A percentile compares a stretch with the other conserved stretches of the same genome.
Evolutionary conservation across 106 monocot genomes (phyloP).

Genomic region (Dioscorea zingiberensis): DNA sequence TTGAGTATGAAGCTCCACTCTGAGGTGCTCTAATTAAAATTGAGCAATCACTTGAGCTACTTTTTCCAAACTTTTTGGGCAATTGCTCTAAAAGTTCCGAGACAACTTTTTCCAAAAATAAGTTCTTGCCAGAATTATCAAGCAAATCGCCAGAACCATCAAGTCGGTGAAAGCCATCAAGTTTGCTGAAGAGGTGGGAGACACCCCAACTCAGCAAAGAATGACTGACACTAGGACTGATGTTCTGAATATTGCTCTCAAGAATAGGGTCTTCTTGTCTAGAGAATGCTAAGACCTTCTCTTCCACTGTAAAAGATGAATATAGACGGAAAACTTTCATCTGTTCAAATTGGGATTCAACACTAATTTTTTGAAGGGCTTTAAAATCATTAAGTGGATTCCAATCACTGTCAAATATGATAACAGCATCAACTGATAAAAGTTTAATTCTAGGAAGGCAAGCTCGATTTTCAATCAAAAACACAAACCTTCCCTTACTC

Average conservation of each 20-base stretch:
- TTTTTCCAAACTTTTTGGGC: slow-evolving; percentile 4
- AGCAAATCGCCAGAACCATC: neutral
- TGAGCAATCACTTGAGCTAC: slow-evolving; percentile 2
- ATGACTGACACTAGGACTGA: slow-evolving; percentile 48
- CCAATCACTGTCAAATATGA: slow-evolving; percentile 91
- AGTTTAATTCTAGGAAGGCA: slow-evolving; percentile 81
- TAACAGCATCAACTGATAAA: slow-evolving; percentile 75
- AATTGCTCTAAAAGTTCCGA: slow-evolving; percentile 34
- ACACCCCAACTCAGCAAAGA: slow-evolving; percentile 89
- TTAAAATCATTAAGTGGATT: slow-evolving; percentile 82
- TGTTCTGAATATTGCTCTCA: slow-evolving; percentile 48
- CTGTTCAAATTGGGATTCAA: slow-evolving; percentile 41
- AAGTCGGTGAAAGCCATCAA: slow-evolving; percentile 12
- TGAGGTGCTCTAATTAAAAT: slow-evolving; percentile 43
- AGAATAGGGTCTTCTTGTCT: slow-evolving; percentile 53
- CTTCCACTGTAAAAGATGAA: slow-evolving; percentile 76
- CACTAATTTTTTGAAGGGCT: slow-evolving; percentile 66
- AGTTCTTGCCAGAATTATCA: slow-evolving; percentile 21
- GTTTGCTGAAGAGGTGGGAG: slow-evolving; percentile 43
- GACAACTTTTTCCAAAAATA: slow-evolving; percentile 39
- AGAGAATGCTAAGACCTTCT: slow-evolving; percentile 64
- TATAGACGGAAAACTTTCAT: slow-evolving; percentile 76
- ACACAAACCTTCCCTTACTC: slow-evolving; percentile 71
- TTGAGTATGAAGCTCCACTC: slow-evolving; percentile 56
- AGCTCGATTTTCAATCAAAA: slow-evolving; percentile 83